phyloP scores from a whole-genome alignment of 192 early-diverging fungal species.

The Paraglomus occultum region DNA sequence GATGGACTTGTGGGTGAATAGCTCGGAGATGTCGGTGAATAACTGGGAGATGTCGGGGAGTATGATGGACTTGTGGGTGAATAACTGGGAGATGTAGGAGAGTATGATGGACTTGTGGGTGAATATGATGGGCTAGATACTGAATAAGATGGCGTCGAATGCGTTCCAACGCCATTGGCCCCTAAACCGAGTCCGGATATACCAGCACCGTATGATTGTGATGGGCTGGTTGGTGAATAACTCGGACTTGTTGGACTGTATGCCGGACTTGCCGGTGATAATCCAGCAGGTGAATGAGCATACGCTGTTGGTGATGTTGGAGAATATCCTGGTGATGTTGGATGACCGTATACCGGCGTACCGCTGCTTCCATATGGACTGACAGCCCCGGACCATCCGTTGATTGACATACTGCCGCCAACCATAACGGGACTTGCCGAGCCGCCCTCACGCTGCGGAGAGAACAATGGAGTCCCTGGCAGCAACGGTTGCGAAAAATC shows the following conservation, averaged over 20 bases:
- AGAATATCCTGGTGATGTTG: constrained; percentile 48
- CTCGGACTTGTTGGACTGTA: constrained; percentile 79
- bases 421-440: neutral
- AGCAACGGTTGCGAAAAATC: neutral
- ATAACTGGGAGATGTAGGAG: constrained; percentile 76
- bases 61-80: constrained; percentile 72
- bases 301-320: constrained; percentile 43
- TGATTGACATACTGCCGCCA: constrained; percentile 58
- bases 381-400: constrained; percentile 55
- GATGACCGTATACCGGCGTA: constrained; percentile 41
- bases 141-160: constrained; percentile 26
- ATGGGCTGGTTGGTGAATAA: constrained; percentile 71
- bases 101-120: constrained; percentile 75
- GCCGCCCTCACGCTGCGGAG: constrained; percentile 6
- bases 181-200: neutral
- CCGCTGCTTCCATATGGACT: constrained; percentile 45
- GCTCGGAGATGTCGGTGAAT: constrained; percentile 62
- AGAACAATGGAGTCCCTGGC: constrained; percentile 21
- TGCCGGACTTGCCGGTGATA: constrained; percentile 45
- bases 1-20: constrained; percentile 75
- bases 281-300: constrained; percentile 37
- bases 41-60: constrained; percentile 69
- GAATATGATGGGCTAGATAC: constrained; percentile 67
- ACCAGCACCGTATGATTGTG: constrained; percentile 48
- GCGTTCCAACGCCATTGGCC: constrained; percentile 4